Evolutionary conservation across 1,284 basidiomycete species (phyloP), one percentile per base, ranked within the genome.

Genomic region (Phellinidium pouzarii): DNA sequence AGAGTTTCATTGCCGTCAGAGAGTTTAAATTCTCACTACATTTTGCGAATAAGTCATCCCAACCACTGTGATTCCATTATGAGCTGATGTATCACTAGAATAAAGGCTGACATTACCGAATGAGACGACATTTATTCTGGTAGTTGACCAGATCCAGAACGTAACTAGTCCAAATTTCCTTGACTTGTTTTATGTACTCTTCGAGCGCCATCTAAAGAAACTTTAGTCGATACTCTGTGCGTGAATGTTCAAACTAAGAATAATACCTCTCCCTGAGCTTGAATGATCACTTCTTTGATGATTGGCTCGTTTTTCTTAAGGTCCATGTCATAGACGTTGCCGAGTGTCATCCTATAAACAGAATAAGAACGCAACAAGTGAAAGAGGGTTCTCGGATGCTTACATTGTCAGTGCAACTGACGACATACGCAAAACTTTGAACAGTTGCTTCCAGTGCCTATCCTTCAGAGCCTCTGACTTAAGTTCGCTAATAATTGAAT

Each of bases 401-500:
- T 63, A 90, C 87, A 87, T 70, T 27, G 77, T 79, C 60, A 84
- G 71, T 61, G 74, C 87, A 54, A 84, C 82, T 58, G 80, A 82
- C 22, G 75, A 77, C 59, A 84, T 71, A 65, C 74, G 80, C 54
- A 99, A 72, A n/a, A 80, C 80, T 69, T 97, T 98, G 81, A 95
- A 97, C 23, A 99, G 74, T 66, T 97, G 89, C 62, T 94, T 91
- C 96, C 96, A 99, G 68, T 99, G 96, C 53, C 96, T 81, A 64
- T 99, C 95, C 66, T 97, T 92, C 62, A 99, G 73, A 1, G 95
- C 95, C 64, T 99, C 96, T 7, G 93, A 95, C 70, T 96, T 97
- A 62, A 99, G 77, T 68, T 99, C 96, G 19, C 84, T 82, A 27
- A 99, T 78, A 59, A 97, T 75, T 1, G 84, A 68, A 66, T 98